Base-by-base conservation (phyloP, 1,284 basidiomycete species). In the Ceratorhiza oryzae-sativae region DNA sequence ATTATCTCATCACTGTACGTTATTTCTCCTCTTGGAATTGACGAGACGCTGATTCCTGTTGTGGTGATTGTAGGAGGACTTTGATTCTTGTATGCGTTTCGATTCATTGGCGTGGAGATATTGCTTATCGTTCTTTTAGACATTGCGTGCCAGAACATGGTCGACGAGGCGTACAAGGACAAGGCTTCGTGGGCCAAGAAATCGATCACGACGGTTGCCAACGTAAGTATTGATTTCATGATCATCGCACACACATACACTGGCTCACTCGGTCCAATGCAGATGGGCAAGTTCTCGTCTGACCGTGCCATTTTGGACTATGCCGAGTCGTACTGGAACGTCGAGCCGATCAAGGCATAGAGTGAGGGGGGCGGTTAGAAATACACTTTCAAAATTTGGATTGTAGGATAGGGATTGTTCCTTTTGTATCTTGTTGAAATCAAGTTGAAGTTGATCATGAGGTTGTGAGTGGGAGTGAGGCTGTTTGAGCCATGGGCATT, bases 221-320 rank as follows among this genome's bases (percentile, higher is more conserved):
- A 90, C 84, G 89, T 87, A n/a, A n/a, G 68, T 32, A 71, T 4
- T 39, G 36, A 6, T 6, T 39, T 39, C 36, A 13, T 39, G 8
- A 39, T 39, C 36, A 13, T 6, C 13, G 8, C 8, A 39, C 36
- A 13, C 36, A 39, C 13, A n/a, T 13, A 39, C 13, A 13, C 36
- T 39, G 13, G 13, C 36, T 39, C 6, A 39, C 6, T 39, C 8
- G 8, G 6, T 39, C 13, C 13, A 13, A 39, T 39, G 13, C 79
- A 92, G 87, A 97, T 96, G 94, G 94, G 94, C 80, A 94, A 95
- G 79, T 97, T 97, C 84, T 93, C 92, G 80, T 93, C 92, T 49
- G 95, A 97, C 79, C 87, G 95, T 71, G 92, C 93, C 2, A 95
- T 96, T 77, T 87, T 89, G 77, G 92, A 94, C 79, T 96, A 96